Evolutionary conservation across 495 filamentous ascomycete species (phyloP), one percentile per base, ranked within the genome.

Genomic region (Gamarada debralockiae): DNA sequence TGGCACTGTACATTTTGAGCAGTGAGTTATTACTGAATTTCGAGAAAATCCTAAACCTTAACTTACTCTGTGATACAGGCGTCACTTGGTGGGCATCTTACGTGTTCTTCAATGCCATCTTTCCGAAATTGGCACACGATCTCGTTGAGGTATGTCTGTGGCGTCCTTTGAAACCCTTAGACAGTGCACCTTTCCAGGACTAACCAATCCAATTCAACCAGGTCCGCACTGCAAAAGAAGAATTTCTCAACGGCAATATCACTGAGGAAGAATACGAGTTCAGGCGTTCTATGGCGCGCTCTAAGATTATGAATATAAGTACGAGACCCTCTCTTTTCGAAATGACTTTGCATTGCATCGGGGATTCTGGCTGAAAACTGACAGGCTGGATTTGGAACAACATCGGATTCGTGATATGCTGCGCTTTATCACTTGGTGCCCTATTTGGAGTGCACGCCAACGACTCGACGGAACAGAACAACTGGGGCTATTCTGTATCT

Each of bases 71-170:
- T 15, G 14, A 12, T 44, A 8, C n/a, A 62, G 59, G 59, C 25
- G 41, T 62, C 37, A 58, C 59, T 8, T 62, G 53, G 20, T 62
- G 59, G 59, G 52, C 59, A 2, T 62, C 59, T 0, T 62, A 58
- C 25, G 59, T 62, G 4, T 62, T 62, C 47, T 62, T 62, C 44
- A 58, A 58, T 34, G 59, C 59, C 9, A 53, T 58, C 13, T 62
- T 62, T 25, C 59, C 59, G 3, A 62, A 62, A 25, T 29, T 62
- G 36, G 25, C 59, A 0, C 59, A 56, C 50, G 55, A 58, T 45
- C 56, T 58, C 9, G 55, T 55, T 0, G 59, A 62, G 23, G n/a
- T n/a, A n/a, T n/a, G n/a, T n/a, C n/a, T n/a, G n/a, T n/a, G n/a
- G n/a, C n/a, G n/a, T n/a, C n/a, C n/a, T n/a, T n/a, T n/a, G n/a